Conservation (phyloP, 495 filamentous ascomycete species). For the Aspergillus kassunensis region DNA sequence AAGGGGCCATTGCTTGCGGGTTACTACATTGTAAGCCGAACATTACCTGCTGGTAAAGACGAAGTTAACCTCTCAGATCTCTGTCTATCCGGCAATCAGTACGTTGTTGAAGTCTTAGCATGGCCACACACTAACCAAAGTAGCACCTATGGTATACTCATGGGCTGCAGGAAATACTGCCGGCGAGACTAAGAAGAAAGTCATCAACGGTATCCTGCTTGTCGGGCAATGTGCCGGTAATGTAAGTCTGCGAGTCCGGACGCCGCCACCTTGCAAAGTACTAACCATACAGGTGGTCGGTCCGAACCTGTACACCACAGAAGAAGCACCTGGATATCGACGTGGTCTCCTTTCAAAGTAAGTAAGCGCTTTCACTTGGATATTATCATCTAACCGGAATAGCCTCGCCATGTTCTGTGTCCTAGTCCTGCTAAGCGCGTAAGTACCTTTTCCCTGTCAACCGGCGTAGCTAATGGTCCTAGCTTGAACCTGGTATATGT, state of each 20-base stretch:
- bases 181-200: conserved; percentile 61
- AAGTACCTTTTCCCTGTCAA: conserved; percentile 16
- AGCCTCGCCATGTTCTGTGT: conserved; percentile 53
- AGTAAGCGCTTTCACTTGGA: neutral
- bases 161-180: conserved; percentile 62
- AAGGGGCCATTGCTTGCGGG: conserved; percentile 51
- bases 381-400: neutral
- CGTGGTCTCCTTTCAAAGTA: conserved; percentile 52
- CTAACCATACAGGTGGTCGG: conserved; percentile 42
- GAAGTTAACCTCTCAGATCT: conserved; percentile 41
- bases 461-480: neutral
- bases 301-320: conserved; percentile 55
- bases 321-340: conserved; percentile 50
- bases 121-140: conserved; percentile 27
- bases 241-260: conserved; percentile 38
- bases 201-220: conserved; percentile 53
- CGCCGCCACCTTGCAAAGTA: too few relatives aligned
- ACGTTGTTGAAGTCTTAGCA: conserved; percentile 1
- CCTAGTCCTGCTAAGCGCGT: conserved; percentile 43
- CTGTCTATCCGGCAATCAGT: conserved; percentile 52
- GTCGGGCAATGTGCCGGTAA: conserved; percentile 58
- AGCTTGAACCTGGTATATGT: conserved; percentile 41
- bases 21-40: conserved; percentile 54
- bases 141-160: conserved; percentile 58
- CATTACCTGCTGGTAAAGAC: too few relatives aligned